phyloP scores from a whole-genome alignment of 345 rosid species.

The Eucalyptus polybractea region DNA sequence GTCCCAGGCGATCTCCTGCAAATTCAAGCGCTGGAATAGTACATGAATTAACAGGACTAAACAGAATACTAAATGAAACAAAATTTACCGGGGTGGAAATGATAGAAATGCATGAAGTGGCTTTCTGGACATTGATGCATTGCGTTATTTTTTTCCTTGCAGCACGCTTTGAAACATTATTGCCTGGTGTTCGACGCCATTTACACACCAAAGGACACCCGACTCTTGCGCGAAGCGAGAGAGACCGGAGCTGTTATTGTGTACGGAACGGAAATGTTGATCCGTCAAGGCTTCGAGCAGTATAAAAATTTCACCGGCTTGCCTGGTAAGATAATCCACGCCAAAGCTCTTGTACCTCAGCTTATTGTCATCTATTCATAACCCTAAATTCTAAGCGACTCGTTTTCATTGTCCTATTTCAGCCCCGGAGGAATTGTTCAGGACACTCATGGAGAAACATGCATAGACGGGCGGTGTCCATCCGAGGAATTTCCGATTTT shows the following conservation, averaged over 20 bases:
- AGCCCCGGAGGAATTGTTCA: constrained; percentile 38
- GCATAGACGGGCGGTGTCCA: not conserved
- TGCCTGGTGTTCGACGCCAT: constrained; percentile 33
- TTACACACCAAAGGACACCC: constrained; percentile 34
- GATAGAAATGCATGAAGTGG: not conserved
- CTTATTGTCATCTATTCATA: not conserved
- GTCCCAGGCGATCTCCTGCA: not conserved
- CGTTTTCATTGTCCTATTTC: not conserved
- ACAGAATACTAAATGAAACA: not conserved
- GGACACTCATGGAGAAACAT: constrained; percentile 34
- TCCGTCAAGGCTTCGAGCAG: constrained; percentile 37
- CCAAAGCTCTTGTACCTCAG: not conserved
- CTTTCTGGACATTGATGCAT: not conserved
- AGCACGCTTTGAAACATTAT: constrained; percentile 23
- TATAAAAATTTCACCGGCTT: constrained; percentile 44
- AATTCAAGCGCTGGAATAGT: not conserved
- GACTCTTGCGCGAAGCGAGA: constrained; percentile 20
- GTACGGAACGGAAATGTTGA: constrained; percentile 38
- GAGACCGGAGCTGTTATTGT: constrained; percentile 21
- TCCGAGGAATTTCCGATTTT: not conserved
- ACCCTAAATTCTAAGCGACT: not conserved
- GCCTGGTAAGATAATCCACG: constrained; percentile 14
- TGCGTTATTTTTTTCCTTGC: not conserved
- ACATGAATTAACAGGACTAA: not conserved
- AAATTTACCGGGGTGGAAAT: not conserved